Base-by-base conservation (phyloP, 495 filamentous ascomycete genomes). In the Daldinia concentrica region DNA sequence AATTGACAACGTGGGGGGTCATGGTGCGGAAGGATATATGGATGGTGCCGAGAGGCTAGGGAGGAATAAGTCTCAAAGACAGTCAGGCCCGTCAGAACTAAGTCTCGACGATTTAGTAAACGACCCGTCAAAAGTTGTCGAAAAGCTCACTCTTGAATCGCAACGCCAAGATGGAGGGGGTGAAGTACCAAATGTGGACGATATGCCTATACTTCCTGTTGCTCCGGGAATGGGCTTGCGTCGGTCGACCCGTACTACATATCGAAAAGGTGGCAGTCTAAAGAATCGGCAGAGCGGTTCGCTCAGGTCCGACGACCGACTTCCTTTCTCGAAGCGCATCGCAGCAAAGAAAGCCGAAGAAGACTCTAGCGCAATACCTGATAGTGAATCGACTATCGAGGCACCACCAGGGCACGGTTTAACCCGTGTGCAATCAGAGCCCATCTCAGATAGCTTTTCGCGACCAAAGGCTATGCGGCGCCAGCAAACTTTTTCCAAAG, bases 231-330 rank as follows among this genome's bases (percentile, higher is more conserved):
- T 90, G 75, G 91, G 93, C 17, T 85, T 99, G 58, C 87, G 93
- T 68, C 87, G 95, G 61, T 97, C 96, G 39, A 99, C 93, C 15
- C 87, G 93, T 39, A 99, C 95, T 15, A 93, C 93, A 30, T 99
- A 99, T 75, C 85, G 93, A 74, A 91, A 86, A 64, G 81, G 92
- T 59, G 95, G 94, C 12, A 97, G 94, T 82, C 78, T 93, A 57
- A 89, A 89, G 66, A 93, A 91, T 76, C 91, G 91, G 50, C 92
- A 95, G 24, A 37, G 70, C 72, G 85, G 90, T 58, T 85, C 87
- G 24, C 68, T 84, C 19, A 80, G 80, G 7, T 77, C 71, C 51
- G 80, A 80, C 1, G 81, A 82, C 6, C 73, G 78, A 14, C 73
- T 76, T 5, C 89, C 91, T 27, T 92, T 93, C 69, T 90, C 93